A percentile compares a stretch with the other conserved stretches of the same genome.
phyloP scores from a whole-genome alignment of 306 rosid genomes.

The Dryas alaskensis region DNA sequence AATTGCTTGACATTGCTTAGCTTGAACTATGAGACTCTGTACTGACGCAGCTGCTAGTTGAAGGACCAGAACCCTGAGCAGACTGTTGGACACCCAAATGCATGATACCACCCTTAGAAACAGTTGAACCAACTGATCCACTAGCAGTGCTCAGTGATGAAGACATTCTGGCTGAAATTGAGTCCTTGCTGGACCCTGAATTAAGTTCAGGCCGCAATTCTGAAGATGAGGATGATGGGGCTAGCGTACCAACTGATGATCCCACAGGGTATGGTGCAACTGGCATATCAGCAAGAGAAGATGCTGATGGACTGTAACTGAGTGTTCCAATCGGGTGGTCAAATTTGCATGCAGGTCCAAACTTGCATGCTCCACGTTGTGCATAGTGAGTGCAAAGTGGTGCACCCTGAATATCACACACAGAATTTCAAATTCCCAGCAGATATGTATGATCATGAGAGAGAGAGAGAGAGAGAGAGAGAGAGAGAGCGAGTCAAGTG shows the following conservation, averaged over 20 bases:
- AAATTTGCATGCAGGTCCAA: slow-evolving; percentile 84
- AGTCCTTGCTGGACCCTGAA: slow-evolving; percentile 69
- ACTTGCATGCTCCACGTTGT: slow-evolving; percentile 87
- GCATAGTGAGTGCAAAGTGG: slow-evolving; percentile 82
- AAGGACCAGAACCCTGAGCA: slow-evolving; percentile 60
- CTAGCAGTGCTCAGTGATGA: slow-evolving; percentile 72
- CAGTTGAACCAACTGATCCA: slow-evolving; percentile 72
- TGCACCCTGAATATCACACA: slow-evolving; percentile 75
- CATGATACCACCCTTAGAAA: slow-evolving; percentile 52
- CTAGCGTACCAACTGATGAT: slow-evolving; percentile 78
- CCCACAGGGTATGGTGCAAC: slow-evolving; percentile 95
- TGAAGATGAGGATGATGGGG: slow-evolving; percentile 86
- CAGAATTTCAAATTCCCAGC: slow-evolving; percentile 30
- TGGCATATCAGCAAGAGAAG: slow-evolving; percentile 87
- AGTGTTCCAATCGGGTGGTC: slow-evolving; percentile 87
- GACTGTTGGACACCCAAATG: slow-evolving; percentile 55
- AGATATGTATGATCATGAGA: neutral
- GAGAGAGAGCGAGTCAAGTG: neutral
- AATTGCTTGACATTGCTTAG: slow-evolving; percentile 59
- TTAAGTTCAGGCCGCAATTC: slow-evolving; percentile 76
- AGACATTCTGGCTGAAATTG: slow-evolving; percentile 69
- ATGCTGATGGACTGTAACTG: slow-evolving; percentile 91
- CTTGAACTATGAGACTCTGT: slow-evolving; percentile 60
- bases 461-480: no score
- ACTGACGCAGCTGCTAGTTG: slow-evolving; percentile 45